phyloP scores from a whole-genome alignment of 495 filamentous ascomycete genomes.

The Massariosphaeria phaeospora region DNA sequence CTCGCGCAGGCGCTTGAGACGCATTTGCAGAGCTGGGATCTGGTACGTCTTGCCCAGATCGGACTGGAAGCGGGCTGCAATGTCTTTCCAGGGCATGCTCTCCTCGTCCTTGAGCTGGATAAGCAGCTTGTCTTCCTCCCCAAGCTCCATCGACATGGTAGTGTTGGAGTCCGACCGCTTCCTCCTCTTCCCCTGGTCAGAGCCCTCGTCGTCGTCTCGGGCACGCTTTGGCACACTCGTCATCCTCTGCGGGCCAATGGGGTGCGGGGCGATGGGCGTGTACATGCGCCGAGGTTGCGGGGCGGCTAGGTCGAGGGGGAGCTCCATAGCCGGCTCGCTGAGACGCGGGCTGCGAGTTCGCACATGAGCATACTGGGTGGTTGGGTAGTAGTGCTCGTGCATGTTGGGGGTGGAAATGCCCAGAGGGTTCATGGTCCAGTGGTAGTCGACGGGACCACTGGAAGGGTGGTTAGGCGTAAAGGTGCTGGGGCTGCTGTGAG shows the following conservation, averaged over 20 bases:
- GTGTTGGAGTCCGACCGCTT: constrained; percentile 36
- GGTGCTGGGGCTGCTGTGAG: constrained; percentile 41
- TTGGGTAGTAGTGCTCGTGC: constrained; percentile 30
- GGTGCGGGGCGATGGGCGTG: constrained; percentile 37
- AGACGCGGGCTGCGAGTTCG: constrained; percentile 29
- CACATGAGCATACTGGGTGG: constrained; percentile 18
- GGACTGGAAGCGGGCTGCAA: constrained; percentile 59
- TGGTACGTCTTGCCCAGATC: constrained; percentile 60
- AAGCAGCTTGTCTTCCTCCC: constrained; percentile 63
- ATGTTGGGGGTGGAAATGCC: constrained; percentile 36
- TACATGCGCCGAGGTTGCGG: constrained; percentile 38
- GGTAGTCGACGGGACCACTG: constrained; percentile 24
- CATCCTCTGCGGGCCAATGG: constrained; percentile 22
- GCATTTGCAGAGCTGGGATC: constrained; percentile 69
- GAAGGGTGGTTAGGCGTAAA: constrained; percentile 34
- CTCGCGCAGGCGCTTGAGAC: constrained; percentile 61
- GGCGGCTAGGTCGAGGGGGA: constrained; percentile 30
- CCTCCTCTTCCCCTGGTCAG: constrained; percentile 30
- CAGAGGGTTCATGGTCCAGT: constrained; percentile 37
- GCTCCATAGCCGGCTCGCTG: constrained; percentile 24
- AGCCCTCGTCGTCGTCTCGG: constrained; percentile 35
- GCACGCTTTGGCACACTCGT: constrained; percentile 32
- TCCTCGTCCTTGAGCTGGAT: constrained; percentile 64
- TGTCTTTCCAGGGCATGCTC: constrained; percentile 63
- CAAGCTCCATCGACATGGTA: constrained; percentile 37